A percentile compares a stretch with the other conserved stretches of the same genome.
phyloP scores from a whole-genome alignment of 257 asterid species.

The Marsdenia floribunda region DNA sequence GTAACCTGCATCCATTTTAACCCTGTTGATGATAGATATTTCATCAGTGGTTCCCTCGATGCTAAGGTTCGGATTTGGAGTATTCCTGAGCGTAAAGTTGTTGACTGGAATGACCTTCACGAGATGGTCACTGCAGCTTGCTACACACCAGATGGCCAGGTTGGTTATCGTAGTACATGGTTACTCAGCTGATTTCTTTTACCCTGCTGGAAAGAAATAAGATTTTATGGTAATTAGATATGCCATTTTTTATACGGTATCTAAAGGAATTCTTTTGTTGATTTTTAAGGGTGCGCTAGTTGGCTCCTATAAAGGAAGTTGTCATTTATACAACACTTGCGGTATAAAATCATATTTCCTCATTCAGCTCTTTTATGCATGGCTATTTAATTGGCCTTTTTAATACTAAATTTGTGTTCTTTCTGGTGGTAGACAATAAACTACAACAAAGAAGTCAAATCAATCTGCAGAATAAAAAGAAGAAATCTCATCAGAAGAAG shows the following conservation, averaged over 20 bases:
- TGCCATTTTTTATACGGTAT: not conserved
- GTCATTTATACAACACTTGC: constrained; percentile 71
- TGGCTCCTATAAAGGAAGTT: constrained; percentile 98
- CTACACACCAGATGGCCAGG: constrained; percentile 99
- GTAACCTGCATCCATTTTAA: constrained; percentile 98
- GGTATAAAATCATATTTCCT: constrained; percentile 37
- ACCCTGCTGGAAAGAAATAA: constrained; percentile 10
- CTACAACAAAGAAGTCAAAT: constrained; percentile 67
- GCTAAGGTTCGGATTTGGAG: constrained; percentile 99
- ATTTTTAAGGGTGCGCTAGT: constrained; percentile 78
- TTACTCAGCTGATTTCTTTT: constrained; percentile 14
- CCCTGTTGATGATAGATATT: constrained; percentile 93
- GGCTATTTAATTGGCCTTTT: constrained; percentile 16
- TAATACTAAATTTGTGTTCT: constrained; percentile 1
- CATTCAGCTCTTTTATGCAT: constrained; percentile 11
- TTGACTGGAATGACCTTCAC: constrained; percentile 95
- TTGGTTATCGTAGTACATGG: constrained; percentile 24
- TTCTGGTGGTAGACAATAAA: constrained; percentile 61
- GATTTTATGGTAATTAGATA: constrained; percentile 14
- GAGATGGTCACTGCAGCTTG: constrained; percentile 99
- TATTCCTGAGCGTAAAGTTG: constrained; percentile 89
- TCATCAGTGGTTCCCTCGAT: constrained; percentile 98
- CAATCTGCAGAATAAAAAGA: constrained; percentile 80
- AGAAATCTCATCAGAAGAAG: constrained; percentile 91
- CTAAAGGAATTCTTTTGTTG: constrained; percentile 18